Base-by-base conservation (phyloP, 176 grass and related monocot species). In the Hyparrhenia diplandra region DNA sequence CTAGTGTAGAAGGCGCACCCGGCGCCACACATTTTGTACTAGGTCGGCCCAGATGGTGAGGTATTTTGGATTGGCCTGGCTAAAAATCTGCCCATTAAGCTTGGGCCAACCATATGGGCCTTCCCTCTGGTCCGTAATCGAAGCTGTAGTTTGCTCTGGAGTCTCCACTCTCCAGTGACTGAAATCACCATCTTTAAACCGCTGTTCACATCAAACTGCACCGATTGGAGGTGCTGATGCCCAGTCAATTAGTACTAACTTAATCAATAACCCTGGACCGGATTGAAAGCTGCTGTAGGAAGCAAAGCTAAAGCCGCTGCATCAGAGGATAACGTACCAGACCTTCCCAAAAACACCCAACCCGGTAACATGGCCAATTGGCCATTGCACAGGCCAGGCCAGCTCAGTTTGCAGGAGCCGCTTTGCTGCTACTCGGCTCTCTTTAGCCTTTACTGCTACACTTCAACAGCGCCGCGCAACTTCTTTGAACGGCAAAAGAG, bases 401-500 rank as follows among this genome's bases (percentile, higher is more conserved):
- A 85, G 75, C 75, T 79, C 55, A 47, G 67, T 51, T 68, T 47
- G 83, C 67, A 71, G 36, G 34, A 75, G 2, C 78, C 37, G 40
- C 84, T 81, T 81, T 81, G 70, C 73, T 58, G 66, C 67, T 75
- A 31, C 21, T 25, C 14, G 51, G n/a, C 62, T 81, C 67, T 76
- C 59, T 62, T 62, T 62, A 62, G 5, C 69, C 78, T 87, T 87
- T 87, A 68, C 3, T 51, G 16, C 20, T 30, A 6, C 16, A 25
- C 65, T 59, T 55, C 27, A 54, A 41, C 64, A 55, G 72, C 23
- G 47, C 5, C 49, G 51, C 32, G 40, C 49, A 7, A 14, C 49
- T 11, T 25, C 85, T 87, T 87, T 82, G 35, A 31, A 13, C 64
- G 51, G 24, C 51, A 87, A 87, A 82, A 62, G 54, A 68, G 69